Evolutionary conservation across 441 rosid species (phyloP), one percentile per base, ranked within the genome.

Genomic region (Metrosideros polymorpha): DNA sequence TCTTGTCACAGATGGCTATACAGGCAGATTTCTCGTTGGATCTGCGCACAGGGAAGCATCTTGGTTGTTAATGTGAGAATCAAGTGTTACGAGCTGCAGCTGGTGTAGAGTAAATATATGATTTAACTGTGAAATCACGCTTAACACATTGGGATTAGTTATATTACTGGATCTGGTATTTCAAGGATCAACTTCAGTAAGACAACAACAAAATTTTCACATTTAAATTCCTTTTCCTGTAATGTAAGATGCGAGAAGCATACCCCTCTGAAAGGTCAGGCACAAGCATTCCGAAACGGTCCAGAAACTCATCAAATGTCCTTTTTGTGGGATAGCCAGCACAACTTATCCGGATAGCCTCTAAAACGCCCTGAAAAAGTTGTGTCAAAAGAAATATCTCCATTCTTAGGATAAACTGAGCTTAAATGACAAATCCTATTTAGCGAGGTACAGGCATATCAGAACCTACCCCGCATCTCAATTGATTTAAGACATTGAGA

Each of bases 381-480:
- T 50, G 29, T 53, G 88, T 42, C 53, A 42, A 51, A 71, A 47
- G 55, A 47, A 83, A 13, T 85, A 66, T 35, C 27, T 66, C 77
- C 45, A 35, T 19, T 66, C 45, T 35, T 66, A 35, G 77, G 77
- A 66, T 35, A 66, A 66, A 66, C 77, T 35, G 45, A 66, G 27
- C 77, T 66, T 35, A 39, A 66, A 66, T 39, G 77, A 43, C 53
- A 45, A 49, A 42, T 25, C 25, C 19, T 83, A 55, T 57, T 59
- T 59, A 55, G 71, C 19, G 77, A 84, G 84, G 75, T 71, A 39
- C 54, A 57, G 32, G 83, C 35, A 47, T 47, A 57, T 29, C 77
- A 35, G 57, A 53, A 86, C 93, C 89, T 91, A 94, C 96, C 84
- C 95, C 95, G 55, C 96, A 94, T 90, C 96, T 90, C 90, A 94